phyloP scores from a whole-genome alignment of 192 early-diverging fungal genomes.

The Rhizophagus clarus region DNA sequence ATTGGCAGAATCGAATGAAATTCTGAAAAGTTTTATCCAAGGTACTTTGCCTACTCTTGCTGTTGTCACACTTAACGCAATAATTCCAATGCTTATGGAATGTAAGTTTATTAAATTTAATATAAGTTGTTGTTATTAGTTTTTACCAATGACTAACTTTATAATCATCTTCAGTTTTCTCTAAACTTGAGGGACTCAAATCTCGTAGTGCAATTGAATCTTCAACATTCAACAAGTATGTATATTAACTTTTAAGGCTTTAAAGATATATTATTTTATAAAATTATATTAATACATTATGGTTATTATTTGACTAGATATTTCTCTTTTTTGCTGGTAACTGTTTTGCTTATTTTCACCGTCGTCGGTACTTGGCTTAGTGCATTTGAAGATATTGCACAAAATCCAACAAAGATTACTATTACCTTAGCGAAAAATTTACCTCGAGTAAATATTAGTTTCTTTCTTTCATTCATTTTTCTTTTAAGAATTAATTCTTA shows the following conservation, averaged over 20 bases:
- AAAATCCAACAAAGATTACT: constrained; percentile 63
- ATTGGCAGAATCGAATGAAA: constrained; percentile 49
- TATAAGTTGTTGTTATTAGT: background rate
- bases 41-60: constrained; percentile 73
- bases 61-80: constrained; percentile 67
- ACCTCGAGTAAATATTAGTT: constrained; percentile 49
- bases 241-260: background rate
- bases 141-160: background rate
- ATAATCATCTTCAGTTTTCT: constrained; percentile 31
- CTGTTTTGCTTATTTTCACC: constrained; percentile 75
- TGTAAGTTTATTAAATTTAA: constrained; percentile 34
- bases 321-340: constrained; percentile 77
- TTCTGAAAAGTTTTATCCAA: constrained; percentile 63
- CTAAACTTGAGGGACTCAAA: constrained; percentile 45
- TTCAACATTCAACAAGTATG: constrained; percentile 37
- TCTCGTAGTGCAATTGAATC: constrained; percentile 47
- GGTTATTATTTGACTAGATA: constrained; percentile 44
- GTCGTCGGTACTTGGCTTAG: constrained; percentile 70
- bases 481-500: background rate
- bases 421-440: constrained; percentile 66
- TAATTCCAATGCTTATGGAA: constrained; percentile 72
- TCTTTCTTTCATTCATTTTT: background rate
- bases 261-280: background rate
- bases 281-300: background rate
- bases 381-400: constrained; percentile 62